Evolutionary conservation across 345 rosid species (phyloP).

Genomic region (Zanthoxylum bungeanum): DNA sequence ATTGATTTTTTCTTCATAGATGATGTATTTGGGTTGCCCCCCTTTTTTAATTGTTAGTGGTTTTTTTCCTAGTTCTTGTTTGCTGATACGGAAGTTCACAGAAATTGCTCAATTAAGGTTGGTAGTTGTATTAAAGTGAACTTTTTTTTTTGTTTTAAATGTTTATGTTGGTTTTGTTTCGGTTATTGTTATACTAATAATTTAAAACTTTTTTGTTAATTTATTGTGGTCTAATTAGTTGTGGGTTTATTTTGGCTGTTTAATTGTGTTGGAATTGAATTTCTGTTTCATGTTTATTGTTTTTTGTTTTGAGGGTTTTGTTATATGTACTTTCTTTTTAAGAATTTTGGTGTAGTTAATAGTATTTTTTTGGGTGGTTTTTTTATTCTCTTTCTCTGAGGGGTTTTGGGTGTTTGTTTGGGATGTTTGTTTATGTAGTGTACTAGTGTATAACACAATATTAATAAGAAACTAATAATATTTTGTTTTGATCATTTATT

Average conservation of each 20-base stretch:
- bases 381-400: background rate
- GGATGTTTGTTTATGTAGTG: background rate
- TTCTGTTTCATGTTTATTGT: background rate
- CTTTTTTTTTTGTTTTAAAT: background rate
- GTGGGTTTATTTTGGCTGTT: background rate
- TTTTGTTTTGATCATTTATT: constrained; percentile 1
- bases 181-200: background rate
- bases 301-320: background rate
- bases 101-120: background rate
- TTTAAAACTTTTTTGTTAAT: background rate
- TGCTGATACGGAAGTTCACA: background rate
- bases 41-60: no score
- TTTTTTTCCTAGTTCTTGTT: background rate
- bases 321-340: background rate
- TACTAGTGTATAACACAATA: background rate
- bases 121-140: background rate
- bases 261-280: background rate
- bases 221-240: background rate
- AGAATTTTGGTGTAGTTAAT: background rate
- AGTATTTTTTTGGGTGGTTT: background rate
- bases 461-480: constrained; percentile 6
- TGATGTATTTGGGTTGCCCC: background rate
- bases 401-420: background rate
- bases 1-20: background rate
- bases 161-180: background rate